Evolutionary conservation across 129 eudicot genomes (phyloP), one percentile per base, ranked within the genome.

Genomic region (Chrysanthemum makinoi): DNA sequence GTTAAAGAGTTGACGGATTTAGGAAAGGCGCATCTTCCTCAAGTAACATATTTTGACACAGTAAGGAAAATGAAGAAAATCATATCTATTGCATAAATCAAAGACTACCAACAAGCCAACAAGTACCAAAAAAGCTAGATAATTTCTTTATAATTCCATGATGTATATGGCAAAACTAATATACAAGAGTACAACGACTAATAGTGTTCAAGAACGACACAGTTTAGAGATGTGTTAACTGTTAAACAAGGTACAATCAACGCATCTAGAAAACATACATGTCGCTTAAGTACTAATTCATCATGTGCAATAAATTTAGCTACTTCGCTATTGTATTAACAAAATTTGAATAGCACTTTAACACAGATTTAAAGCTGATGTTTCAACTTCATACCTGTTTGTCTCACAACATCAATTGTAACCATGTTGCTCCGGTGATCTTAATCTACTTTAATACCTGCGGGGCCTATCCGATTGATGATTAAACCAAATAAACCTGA

Each of bases 401-500:
- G 54, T 72, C 24, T 73, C 70, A 56, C 72, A 22, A 3, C 14
- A 17, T 50, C 70, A 62, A 61, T 19, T 43, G 33, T 53, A 17
- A 49, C 33, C 67, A 58, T 14, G 18, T 72, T 49, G 48, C 15
- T 72, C 33, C 14, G 62, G 43, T 12, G 47, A 49, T 20, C 62
- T 3, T 9, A 20, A 58, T 46, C 79, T 12, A 46, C 68, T 58
- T 75, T 56, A 28, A 47, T 65, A 26, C 28, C 55, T 6, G 12
- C 6, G 24, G 63, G 28, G 0, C 67, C 52, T 4, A 57, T 76
- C 24, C 10, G 12, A 52, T 22, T 63, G 62, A 20, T 22, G 65
- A 56, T 81, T 77, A 79, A 18, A 79, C 30, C 49, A 88, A 80
- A 71, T 95, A 95, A 17, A 95, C 99, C 76, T 84, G 89, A 75